Evolutionary conservation across 768 basidiomycete species (phyloP), one percentile per base, ranked within the genome.

Genomic region (Mycena filopes): DNA sequence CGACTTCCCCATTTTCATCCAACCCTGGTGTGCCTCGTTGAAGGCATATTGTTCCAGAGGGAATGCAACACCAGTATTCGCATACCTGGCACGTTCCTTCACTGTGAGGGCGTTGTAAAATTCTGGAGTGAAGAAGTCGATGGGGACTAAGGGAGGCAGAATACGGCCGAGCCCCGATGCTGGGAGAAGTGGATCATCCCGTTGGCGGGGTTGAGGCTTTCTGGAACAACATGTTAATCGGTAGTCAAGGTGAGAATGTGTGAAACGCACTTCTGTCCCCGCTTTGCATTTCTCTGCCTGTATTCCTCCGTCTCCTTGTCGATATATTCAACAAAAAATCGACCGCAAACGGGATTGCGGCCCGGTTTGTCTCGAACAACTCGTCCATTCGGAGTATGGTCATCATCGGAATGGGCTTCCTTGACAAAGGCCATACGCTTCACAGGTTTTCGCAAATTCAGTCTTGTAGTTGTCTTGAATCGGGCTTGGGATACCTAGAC

Each of bases 371-470:
- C 20, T 6, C 55, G 62, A 15, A 56, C 55, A 33, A 16, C 1
- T 12, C 25, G 2, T 31, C 18, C 4, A 41, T 9, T 12, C 13
- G n/a, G 11, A 56, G 5, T 8, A n/a, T 57, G n/a, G 31, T 57
- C 56, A n/a, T 57, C 56, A 18, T 57, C 56, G 2, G 56, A 57
- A 20, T 57, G 56, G 26, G 45, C 2, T 20, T 57, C 56, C 28
- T 43, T 4, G 42, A 36, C 15, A 48, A 1, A 25, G 1, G 28
- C 55, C 55, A 64, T 50, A 20, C 62, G 55, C 29, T 25, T 48
- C 8, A 64, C 55, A 1, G 55, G 62, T 21, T 64, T 64, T 25
- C 62, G 62, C 1, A 57, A 11, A 15, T 33, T 29, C 4, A 64
- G 53, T 38, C 31, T 47, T 16, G 1, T 12, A 0, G 54, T 38